Evolutionary conservation across 2,329 filamentous ascomycete genomes (phyloP), one percentile per base, ranked within the genome.

Genomic region (Colletotrichum sublineola): DNA sequence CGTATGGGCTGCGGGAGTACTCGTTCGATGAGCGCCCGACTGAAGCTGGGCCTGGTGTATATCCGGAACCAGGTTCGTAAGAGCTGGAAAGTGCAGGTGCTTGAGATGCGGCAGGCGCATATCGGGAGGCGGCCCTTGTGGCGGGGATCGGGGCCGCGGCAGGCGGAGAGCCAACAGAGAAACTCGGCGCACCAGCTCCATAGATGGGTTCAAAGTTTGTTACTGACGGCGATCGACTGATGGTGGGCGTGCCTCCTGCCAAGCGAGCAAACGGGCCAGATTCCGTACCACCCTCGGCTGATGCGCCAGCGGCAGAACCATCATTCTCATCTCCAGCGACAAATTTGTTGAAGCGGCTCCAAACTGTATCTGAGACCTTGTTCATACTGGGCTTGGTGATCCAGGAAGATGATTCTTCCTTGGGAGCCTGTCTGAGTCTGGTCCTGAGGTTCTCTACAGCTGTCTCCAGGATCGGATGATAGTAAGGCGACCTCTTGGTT

Each of bases 311-410:
- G 0, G 88, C 90, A 12, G 86, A 86, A 44, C 86, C 86, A 63
- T 94, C 93, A 64, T 89, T 90, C 67, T 98, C 96, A 72, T 98
- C 96, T 18, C 96, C 97, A 63, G 93, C 91, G 73, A 99, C 95
- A 79, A 99, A 99, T 78, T 95, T 98, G 83, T 95, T 98, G 83
- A 99, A 98, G 71, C 93, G 94, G 75, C 91, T 95, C 89, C 94
- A 95, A 79, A 98, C 90, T 44, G 93, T 94, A 73, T 93, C 95
- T 2, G 95, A 96, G 0, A 98, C 94, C 82, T 97, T 97, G 81
- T 97, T 95, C 89, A 98, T 97, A 81, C 91, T 98, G 8, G 96
- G 95, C 81, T 96, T 97, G 1, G 94, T 93, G 64, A 99, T 96
- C 94, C 96, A 97, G 2, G 95, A 96, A 29, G 90, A 91, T 8